Conservation (phyloP, 495 filamentous ascomycete genomes). For the Talaromyces thailandensis region DNA sequence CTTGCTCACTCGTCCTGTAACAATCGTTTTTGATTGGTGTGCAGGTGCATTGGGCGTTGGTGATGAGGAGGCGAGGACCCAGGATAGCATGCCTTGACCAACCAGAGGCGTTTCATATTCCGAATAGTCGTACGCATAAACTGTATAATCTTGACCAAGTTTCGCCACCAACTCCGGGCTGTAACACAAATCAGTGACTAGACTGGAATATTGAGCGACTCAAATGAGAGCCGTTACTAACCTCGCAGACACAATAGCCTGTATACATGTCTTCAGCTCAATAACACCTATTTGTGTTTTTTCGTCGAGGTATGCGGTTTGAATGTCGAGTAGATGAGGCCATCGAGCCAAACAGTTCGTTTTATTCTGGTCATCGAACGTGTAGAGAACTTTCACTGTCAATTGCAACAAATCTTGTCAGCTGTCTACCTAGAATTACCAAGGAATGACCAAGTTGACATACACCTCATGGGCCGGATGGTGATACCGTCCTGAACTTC, state of each 20-base stretch:
- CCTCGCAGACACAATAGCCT: slow-evolving; percentile 72
- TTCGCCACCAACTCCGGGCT: slow-evolving; percentile 84
- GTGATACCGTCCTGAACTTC: slow-evolving; percentile 43
- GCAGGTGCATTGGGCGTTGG: slow-evolving; percentile 45
- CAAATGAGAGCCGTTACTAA: slow-evolving; percentile 20
- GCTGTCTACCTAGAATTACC: not conserved
- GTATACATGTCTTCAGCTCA: slow-evolving; percentile 81
- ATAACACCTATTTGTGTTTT: slow-evolving; percentile 74
- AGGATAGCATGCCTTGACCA: slow-evolving; percentile 92
- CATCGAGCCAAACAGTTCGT: slow-evolving; percentile 88
- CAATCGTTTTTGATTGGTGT: slow-evolving; percentile 58
- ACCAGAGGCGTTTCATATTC: slow-evolving; percentile 89
- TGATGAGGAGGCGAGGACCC: slow-evolving; percentile 59
- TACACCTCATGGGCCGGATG: slow-evolving; percentile 47
- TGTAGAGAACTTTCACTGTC: slow-evolving; percentile 85
- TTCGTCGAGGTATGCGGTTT: slow-evolving; percentile 72
- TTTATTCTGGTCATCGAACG: slow-evolving; percentile 84
- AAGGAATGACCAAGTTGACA: slow-evolving; percentile 12
- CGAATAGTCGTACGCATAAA: slow-evolving; percentile 96
- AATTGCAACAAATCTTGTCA: not conserved
- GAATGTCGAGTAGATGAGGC: slow-evolving; percentile 71
- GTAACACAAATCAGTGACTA: slow-evolving; percentile 13
- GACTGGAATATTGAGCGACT: slow-evolving; percentile 10
- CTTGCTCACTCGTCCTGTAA: slow-evolving; percentile 84
- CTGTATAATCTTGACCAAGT: slow-evolving; percentile 82